phyloP scores from a whole-genome alignment of 2,329 filamentous ascomycete species.

The Cercospora sp. region DNA sequence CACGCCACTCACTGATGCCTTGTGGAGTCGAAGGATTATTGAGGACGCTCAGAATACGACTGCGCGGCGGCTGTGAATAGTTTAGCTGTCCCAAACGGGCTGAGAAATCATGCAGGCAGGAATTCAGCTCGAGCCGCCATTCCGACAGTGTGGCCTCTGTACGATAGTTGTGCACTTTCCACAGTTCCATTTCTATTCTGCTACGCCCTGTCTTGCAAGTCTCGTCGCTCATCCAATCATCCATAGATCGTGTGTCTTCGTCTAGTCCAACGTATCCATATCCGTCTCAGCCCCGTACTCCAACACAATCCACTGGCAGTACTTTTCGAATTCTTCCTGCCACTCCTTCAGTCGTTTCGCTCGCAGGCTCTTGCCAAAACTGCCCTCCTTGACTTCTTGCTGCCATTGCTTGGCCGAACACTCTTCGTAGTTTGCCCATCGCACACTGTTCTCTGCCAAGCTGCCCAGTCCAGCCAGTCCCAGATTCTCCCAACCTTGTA shows the following conservation, averaged over 20 bases:
- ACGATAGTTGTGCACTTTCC: neutral
- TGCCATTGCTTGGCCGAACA: slow-evolving; percentile 70
- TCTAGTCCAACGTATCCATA: slow-evolving; percentile 31
- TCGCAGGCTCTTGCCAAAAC: slow-evolving; percentile 69
- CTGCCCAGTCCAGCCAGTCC: slow-evolving; percentile 83
- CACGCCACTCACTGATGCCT: neutral
- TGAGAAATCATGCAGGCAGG: neutral
- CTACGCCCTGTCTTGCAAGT: neutral
- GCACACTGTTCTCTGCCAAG: slow-evolving; percentile 87
- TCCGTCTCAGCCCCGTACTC: slow-evolving; percentile 56
- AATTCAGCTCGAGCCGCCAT: neutral
- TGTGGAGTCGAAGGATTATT: neutral
- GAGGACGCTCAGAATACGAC: neutral
- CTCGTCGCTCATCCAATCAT: neutral
- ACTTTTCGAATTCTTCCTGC: slow-evolving; percentile 80
- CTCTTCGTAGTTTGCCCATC: slow-evolving; percentile 88
- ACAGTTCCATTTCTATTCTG: neutral
- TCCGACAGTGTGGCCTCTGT: neutral
- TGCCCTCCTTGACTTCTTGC: slow-evolving; percentile 71
- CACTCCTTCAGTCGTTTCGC: slow-evolving; percentile 74
- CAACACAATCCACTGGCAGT: slow-evolving; percentile 84
- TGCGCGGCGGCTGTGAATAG: neutral
- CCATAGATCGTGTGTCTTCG: neutral
- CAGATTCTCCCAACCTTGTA: slow-evolving; percentile 90
- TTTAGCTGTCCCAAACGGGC: neutral